Conservation (phyloP, 2,329 filamentous ascomycete genomes). For the Mollisiaceae sp. region DNA sequence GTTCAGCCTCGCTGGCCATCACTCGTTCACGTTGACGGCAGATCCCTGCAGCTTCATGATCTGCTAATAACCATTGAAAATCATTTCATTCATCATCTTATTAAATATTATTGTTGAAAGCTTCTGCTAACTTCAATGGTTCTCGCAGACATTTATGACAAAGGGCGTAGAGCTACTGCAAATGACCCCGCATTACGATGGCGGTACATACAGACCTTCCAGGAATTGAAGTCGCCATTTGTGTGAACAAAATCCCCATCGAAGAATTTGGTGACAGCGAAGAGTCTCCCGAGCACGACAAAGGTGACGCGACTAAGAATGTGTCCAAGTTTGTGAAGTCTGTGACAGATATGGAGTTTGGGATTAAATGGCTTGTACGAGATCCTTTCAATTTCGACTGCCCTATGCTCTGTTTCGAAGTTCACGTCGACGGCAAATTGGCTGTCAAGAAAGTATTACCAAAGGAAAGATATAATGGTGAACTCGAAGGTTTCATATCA, state of each 20-base stretch:
- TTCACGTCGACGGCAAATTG: background rate
- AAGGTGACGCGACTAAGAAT: background rate
- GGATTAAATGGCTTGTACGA: background rate
- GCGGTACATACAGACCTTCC: slow-evolving; percentile 11
- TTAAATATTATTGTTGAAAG: too few species aligned
- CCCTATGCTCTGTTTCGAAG: background rate
- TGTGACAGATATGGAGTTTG: slow-evolving; percentile 10
- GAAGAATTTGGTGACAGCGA: slow-evolving; percentile 13
- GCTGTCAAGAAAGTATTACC: background rate
- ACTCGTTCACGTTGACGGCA: too few species aligned
- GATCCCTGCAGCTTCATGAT: too few species aligned
- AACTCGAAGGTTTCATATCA: background rate
- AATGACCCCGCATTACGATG: slow-evolving; percentile 10
- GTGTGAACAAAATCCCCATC: slow-evolving; percentile 1
- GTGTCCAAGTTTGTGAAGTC: slow-evolving; percentile 15
- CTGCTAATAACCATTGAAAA: too few species aligned
- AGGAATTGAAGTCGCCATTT: slow-evolving; percentile 8
- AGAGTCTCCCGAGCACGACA: background rate
- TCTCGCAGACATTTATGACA: too few species aligned
- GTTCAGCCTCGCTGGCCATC: too few species aligned
- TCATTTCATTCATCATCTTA: too few species aligned
- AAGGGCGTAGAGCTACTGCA: background rate
- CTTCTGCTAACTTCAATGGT: too few species aligned
- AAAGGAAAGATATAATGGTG: background rate
- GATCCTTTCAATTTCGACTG: background rate